A percentile compares a stretch with the other conserved stretches of the same genome.
phyloP scores from a whole-genome alignment of 2,329 filamentous ascomycete species.

The Fusarium compactum region DNA sequence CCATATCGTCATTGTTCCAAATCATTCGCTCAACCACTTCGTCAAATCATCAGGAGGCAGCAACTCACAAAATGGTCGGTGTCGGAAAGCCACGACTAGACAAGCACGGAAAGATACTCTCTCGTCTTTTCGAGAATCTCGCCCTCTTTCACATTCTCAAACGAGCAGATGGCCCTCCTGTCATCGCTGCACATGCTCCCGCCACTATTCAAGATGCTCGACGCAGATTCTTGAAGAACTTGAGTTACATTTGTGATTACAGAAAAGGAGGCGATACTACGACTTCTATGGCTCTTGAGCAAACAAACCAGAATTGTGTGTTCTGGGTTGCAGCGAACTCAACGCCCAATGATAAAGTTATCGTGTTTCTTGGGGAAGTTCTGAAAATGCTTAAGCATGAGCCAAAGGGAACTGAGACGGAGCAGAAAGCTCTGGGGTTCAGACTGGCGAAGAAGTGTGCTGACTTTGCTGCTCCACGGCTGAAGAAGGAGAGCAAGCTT shows the following conservation, averaged over 20 bases:
- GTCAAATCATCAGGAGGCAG: not conserved
- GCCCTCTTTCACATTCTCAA: constrained; percentile 34
- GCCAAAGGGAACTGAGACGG: not conserved
- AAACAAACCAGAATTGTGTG: constrained; percentile 46
- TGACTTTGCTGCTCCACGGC: constrained; percentile 38
- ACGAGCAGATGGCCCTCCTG: constrained; percentile 27
- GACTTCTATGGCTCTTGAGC: constrained; percentile 60
- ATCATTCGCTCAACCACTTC: not conserved
- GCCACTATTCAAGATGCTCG: constrained; percentile 10
- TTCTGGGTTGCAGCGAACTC: constrained; percentile 61
- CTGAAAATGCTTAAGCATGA: constrained; percentile 36
- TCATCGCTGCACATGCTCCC: not conserved
- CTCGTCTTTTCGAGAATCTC: constrained; percentile 41
- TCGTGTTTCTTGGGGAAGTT: constrained; percentile 48
- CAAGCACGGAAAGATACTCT: constrained; percentile 25
- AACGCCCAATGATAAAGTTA: constrained; percentile 34
- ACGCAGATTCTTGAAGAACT: constrained; percentile 53
- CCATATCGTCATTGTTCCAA: not conserved
- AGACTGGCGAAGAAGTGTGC: constrained; percentile 13
- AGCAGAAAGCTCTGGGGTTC: not conserved
- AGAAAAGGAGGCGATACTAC: constrained; percentile 59
- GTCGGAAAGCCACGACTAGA: constrained; percentile 33
- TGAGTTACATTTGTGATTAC: constrained; percentile 61
- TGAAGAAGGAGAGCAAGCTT: constrained; percentile 41
- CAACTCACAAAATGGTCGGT: constrained; percentile 10